These are phyloP conservation scores for Pichia sp. DNA, from an alignment of 1,139 yeast genomes.

Conservation along the genomic window DNA sequence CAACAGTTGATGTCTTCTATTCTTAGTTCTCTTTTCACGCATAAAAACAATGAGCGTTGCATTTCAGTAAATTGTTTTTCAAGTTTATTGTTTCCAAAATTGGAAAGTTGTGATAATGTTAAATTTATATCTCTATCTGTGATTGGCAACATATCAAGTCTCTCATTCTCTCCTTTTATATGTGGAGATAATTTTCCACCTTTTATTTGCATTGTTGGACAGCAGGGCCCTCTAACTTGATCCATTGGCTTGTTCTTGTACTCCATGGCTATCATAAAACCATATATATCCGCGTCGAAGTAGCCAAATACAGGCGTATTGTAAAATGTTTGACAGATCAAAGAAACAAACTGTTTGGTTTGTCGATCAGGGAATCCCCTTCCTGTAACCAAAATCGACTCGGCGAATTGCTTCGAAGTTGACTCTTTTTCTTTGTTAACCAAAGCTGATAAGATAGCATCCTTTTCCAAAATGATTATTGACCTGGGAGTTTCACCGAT, in stretches of 20 bases:
- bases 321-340: constrained; percentile 40
- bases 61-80: constrained; percentile 2
- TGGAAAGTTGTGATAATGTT: constrained; percentile 4
- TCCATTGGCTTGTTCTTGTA: constrained; percentile 27
- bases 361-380: constrained; percentile 72
- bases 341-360: constrained; percentile 53
- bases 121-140: constrained; percentile 4
- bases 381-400: constrained; percentile 47
- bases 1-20: constrained; percentile 2
- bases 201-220: constrained; percentile 1
- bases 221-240: not conserved
- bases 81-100: not conserved
- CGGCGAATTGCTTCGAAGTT: not conserved
- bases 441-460: constrained; percentile 33
- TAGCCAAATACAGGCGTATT: constrained; percentile 43
- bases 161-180: not conserved
- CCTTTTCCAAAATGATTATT: constrained; percentile 64
- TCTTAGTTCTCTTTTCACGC: constrained; percentile 14
- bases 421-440: constrained; percentile 14
- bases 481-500: constrained; percentile 25
- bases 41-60: constrained; percentile 12
- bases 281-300: constrained; percentile 67
- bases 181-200: constrained; percentile 10
- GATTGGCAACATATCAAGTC: constrained; percentile 4
- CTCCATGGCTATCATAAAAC: constrained; percentile 52